phyloP scores from a whole-genome alignment of 169 alveolate species.

The Babesia sp. region DNA sequence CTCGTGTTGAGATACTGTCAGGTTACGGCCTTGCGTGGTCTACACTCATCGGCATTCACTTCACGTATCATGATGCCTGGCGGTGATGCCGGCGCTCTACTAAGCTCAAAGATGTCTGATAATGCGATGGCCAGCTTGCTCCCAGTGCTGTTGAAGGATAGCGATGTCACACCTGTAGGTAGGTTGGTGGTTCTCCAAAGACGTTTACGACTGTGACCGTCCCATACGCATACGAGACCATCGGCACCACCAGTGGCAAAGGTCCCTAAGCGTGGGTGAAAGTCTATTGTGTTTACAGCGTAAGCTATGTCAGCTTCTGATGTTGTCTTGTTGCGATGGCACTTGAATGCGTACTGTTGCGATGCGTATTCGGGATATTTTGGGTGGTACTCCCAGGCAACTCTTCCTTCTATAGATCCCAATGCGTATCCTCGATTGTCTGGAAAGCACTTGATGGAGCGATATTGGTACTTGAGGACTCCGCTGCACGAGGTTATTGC shows the following conservation, averaged over 20 bases:
- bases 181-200: slow-evolving; percentile 79
- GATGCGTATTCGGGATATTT: slow-evolving; percentile 74
- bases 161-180: slow-evolving; percentile 80
- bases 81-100: slow-evolving; percentile 10
- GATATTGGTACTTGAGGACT: slow-evolving; percentile 83
- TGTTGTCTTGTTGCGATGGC: slow-evolving; percentile 83
- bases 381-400: slow-evolving; percentile 89
- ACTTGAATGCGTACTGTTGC: slow-evolving; percentile 88
- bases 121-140: slow-evolving; percentile 78
- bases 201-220: slow-evolving; percentile 86
- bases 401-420: slow-evolving; percentile 93
- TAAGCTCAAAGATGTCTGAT: slow-evolving; percentile 39
- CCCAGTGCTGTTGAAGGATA: slow-evolving; percentile 79
- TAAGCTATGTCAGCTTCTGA: slow-evolving; percentile 76
- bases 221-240: slow-evolving; percentile 91
- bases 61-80: slow-evolving; percentile 43
- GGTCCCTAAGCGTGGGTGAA: slow-evolving; percentile 87
- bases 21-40: slow-evolving; percentile 24
- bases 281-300: slow-evolving; percentile 87
- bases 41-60: slow-evolving; percentile 55
- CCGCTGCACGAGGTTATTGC: slow-evolving; percentile 24
- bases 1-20: too few species aligned
- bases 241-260: slow-evolving; percentile 93
- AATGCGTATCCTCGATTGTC: slow-evolving; percentile 89
- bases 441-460: slow-evolving; percentile 85